A percentile compares a stretch with the other conserved stretches of the same genome.
Conservation (phyloP, 2,329 filamentous ascomycete species). For the Dichotomopilus funicola region DNA sequence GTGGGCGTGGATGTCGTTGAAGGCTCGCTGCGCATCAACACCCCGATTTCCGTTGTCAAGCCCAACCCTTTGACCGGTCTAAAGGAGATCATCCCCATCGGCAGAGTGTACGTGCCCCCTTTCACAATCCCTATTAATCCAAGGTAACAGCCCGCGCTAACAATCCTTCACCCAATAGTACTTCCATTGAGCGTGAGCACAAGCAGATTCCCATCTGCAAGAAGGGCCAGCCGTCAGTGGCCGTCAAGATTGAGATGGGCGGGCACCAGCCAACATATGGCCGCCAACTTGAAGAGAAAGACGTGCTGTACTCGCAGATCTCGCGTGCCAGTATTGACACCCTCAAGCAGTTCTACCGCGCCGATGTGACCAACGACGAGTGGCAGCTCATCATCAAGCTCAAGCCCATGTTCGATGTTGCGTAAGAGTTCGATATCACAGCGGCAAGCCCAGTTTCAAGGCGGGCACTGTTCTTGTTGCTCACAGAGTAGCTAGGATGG, state of each 20-base stretch:
- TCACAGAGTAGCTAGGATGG: not conserved
- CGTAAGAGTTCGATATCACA: slow-evolving; percentile 34
- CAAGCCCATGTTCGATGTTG: slow-evolving; percentile 89
- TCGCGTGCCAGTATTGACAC: slow-evolving; percentile 86
- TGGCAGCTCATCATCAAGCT: slow-evolving; percentile 93
- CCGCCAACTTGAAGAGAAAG: slow-evolving; percentile 87
- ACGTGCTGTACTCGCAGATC: slow-evolving; percentile 80
- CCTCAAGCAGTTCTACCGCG: slow-evolving; percentile 90
- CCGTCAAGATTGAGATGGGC: slow-evolving; percentile 94
- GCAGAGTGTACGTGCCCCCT: slow-evolving; percentile 73
- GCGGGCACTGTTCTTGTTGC: too few species aligned
- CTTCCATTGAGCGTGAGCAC: slow-evolving; percentile 94
- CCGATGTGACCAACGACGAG: slow-evolving; percentile 84
- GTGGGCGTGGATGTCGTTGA: slow-evolving; percentile 94
- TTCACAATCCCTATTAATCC: not conserved
- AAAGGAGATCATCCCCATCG: slow-evolving; percentile 79
- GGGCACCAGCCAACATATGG: slow-evolving; percentile 89
- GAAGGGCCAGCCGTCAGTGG: slow-evolving; percentile 93
- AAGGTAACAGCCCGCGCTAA: slow-evolving; percentile 24
- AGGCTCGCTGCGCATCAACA: slow-evolving; percentile 77
- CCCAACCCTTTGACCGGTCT: slow-evolving; percentile 68
- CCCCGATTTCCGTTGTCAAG: slow-evolving; percentile 83
- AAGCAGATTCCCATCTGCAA: slow-evolving; percentile 91
- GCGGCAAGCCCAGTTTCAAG: not conserved
- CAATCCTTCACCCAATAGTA: slow-evolving; percentile 45